Conservation (phyloP, 768 basidiomycete species). For the Inosperma sp. region DNA sequence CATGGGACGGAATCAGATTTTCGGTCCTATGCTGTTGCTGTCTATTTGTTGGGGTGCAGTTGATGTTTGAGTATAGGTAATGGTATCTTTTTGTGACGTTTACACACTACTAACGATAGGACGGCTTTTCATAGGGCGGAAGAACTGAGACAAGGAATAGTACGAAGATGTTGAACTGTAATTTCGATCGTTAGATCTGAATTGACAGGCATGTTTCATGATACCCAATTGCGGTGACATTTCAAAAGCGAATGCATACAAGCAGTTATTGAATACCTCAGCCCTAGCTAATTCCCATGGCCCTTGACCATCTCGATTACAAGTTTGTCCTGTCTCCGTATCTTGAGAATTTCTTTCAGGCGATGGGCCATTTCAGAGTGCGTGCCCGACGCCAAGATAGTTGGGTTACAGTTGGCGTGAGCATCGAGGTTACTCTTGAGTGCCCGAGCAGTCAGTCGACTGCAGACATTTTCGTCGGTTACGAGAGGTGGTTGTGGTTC, state of each 20-base stretch:
- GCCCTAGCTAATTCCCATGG: too few relatives aligned
- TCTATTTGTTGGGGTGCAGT: slow-evolving; percentile 77
- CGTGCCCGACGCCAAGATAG: slow-evolving; percentile 42
- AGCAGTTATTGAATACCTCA: too few relatives aligned
- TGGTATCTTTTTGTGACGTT: not conserved
- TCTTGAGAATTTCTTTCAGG: slow-evolving; percentile 42
- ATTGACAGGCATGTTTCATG: not conserved
- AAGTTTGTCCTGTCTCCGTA: slow-evolving; percentile 45
- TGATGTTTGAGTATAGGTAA: slow-evolving; percentile 96
- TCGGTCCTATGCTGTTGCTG: slow-evolving; percentile 52
- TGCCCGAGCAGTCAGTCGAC: slow-evolving; percentile 41
- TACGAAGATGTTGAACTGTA: slow-evolving; percentile 14
- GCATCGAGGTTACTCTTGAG: slow-evolving; percentile 55
- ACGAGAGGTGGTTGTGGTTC: slow-evolving; percentile 48
- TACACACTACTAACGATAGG: not conserved
- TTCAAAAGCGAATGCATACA: too few relatives aligned
- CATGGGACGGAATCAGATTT: slow-evolving; percentile 65
- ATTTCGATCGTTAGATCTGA: not conserved
- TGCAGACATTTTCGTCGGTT: slow-evolving; percentile 36
- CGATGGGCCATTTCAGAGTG: slow-evolving; percentile 47
- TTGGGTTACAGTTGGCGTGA: slow-evolving; percentile 45
- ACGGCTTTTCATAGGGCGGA: slow-evolving; percentile 50
- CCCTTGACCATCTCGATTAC: slow-evolving; percentile 38
- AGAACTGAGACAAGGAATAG: slow-evolving; percentile 62
- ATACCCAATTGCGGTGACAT: too few relatives aligned